Conservation (phyloP, 192 early-diverging fungal species). For the Chytriomyces confervae region DNA sequence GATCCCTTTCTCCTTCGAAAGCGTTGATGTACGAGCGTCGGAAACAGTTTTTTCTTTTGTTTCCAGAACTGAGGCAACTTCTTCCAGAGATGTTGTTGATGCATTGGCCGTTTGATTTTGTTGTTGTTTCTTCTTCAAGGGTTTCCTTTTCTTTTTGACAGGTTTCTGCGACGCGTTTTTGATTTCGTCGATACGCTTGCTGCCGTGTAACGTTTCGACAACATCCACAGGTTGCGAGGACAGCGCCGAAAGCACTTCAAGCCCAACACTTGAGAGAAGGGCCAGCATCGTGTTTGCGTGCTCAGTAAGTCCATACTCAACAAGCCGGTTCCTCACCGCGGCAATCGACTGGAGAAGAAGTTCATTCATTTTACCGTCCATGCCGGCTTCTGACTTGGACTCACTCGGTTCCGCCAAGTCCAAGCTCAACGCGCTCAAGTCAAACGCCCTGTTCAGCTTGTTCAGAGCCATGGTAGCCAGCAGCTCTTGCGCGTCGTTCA, state of each 20-base stretch:
- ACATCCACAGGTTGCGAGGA: too few species aligned
- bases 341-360: neutral
- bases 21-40: too few species aligned
- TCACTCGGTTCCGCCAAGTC: neutral
- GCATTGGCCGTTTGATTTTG: too few species aligned
- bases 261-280: neutral
- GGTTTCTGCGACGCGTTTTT: too few species aligned
- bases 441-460: slow-evolving; percentile 7
- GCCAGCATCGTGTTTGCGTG: neutral
- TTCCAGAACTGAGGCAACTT: too few species aligned
- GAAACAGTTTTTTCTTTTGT: too few species aligned
- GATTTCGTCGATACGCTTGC: too few species aligned
- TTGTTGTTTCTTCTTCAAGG: too few species aligned
- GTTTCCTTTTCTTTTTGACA: too few species aligned
- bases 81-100: too few species aligned
- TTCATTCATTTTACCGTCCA: neutral
- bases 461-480: slow-evolving; percentile 18
- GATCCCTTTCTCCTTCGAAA: too few species aligned
- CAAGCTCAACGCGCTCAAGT: neutral
- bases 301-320: neutral
- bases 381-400: neutral
- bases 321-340: neutral
- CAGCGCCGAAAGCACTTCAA: neutral
- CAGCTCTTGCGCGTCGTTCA: slow-evolving; percentile 7
- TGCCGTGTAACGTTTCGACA: too few species aligned